A percentile compares a stretch with the other conserved stretches of the same genome.
phyloP scores from a whole-genome alignment of 441 rosid genomes.

The Arabidopsis hybrid region DNA sequence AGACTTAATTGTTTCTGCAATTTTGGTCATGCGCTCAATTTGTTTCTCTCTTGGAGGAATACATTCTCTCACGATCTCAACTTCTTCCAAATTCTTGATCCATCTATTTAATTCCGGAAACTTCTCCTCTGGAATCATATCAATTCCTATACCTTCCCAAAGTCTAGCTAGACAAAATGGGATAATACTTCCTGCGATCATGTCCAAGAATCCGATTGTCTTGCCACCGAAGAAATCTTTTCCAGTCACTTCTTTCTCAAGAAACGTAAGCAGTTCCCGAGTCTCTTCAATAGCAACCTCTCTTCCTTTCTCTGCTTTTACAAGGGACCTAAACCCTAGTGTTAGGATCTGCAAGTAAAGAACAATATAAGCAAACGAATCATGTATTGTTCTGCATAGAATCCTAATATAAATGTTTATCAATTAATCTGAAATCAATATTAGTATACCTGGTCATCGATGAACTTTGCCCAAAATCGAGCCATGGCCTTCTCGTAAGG shows the following conservation, averaged over 20 bases:
- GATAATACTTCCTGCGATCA: constrained; percentile 36
- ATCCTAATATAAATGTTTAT: neutral
- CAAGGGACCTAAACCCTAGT: neutral
- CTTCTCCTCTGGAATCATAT: constrained; percentile 28
- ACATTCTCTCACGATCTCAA: constrained; percentile 47
- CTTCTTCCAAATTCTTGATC: constrained; percentile 39
- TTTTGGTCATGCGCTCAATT: constrained; percentile 20
- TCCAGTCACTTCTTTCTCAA: constrained; percentile 51
- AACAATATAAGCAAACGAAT: neutral
- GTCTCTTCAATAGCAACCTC: constrained; percentile 35
- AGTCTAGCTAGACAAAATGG: constrained; percentile 32
- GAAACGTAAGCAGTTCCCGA: constrained; percentile 25
- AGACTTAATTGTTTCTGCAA: constrained; percentile 6
- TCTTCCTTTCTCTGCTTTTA: constrained; percentile 24
- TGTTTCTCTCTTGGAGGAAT: constrained; percentile 41
- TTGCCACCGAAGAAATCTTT: constrained; percentile 51
- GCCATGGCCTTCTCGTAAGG: constrained; percentile 46
- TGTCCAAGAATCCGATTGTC: constrained; percentile 48
- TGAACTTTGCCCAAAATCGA: constrained; percentile 47
- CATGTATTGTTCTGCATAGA: neutral
- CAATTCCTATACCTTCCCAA: constrained; percentile 35
- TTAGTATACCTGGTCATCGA: constrained; percentile 47
- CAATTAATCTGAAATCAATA: neutral
- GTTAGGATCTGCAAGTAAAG: neutral
- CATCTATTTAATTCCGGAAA: constrained; percentile 43